Base-by-base conservation (phyloP, 2,329 filamentous ascomycete genomes). In the Alternaria solani region DNA sequence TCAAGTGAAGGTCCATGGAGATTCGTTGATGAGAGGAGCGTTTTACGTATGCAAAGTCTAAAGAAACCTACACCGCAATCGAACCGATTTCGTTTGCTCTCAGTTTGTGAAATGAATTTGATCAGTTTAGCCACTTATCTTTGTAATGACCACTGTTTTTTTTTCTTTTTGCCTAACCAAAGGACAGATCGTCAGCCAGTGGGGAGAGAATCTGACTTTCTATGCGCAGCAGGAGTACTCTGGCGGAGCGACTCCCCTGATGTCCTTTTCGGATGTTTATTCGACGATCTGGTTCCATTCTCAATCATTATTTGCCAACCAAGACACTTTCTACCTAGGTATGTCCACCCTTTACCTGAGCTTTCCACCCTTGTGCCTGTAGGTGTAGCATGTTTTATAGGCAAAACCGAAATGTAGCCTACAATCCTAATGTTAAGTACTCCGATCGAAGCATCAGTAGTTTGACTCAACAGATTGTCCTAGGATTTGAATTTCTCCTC, bases 1-100 rank as follows among this genome's bases (percentile, higher is more conserved):
- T 99, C 80, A 90, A 93, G 62, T 72, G 65, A 46, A 41, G 2
- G 11, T 16, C 8, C 14, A 3, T 28, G 5, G 16, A 16, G 8
- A n/a, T 7, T 11, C 11, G 28, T 2, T 28, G 14, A 25, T 11
- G 2, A 18, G 8, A 25, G 11, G 3, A 20, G 36, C 16, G 26
- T 26, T 36, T 26, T 8, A 25, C 7, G 0, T 42, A 16, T 42
- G 1, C 12, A 42, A 25, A 42, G 20, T 42, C 4, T 4, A 16
- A 2, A 16, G 12, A 16, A 8, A 9, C 12, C 14, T 14, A 0
- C 18, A 14, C 18, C 5, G 14, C 11, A 18, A 23, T 1, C 3
- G 14, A 36, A 36, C n/a, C 8, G 9, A 23, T 1, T 41, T 23
- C 5, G 2, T 41, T 41, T 23, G 18, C 2, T 41, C 11, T 41